Percentiles rank a stretch among this genome's conserved stretches.
These are phyloP conservation scores for Trichocladium uniseriatum DNA, from an alignment of 495 filamentous ascomycete genomes.

Conservation along the genomic window DNA sequence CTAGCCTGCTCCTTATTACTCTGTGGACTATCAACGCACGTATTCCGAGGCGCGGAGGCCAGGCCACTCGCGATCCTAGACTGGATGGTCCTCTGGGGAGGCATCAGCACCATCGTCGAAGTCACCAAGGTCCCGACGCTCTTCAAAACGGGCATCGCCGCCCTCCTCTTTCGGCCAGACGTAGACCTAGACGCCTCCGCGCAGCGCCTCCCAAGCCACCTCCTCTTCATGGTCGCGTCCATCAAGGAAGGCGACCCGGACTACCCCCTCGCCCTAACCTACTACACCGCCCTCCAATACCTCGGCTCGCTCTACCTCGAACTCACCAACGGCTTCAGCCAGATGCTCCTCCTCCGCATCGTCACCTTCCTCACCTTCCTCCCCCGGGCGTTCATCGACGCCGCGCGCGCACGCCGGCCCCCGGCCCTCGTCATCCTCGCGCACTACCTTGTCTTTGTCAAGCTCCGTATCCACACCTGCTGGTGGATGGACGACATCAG, in stretches of 20 bases:
- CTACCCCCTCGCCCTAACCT: conserved; percentile 18
- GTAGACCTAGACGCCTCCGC: conserved; percentile 30
- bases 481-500: conserved; percentile 42
- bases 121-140: conserved; percentile 17
- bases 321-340: conserved; percentile 27
- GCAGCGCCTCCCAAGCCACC: conserved; percentile 29
- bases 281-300: conserved; percentile 31
- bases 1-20: conserved; percentile 35
- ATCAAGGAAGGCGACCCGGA: conserved; percentile 28
- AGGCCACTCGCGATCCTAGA: conserved; percentile 33
- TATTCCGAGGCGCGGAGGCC: conserved; percentile 32
- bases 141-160: conserved; percentile 25
- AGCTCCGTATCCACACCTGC: conserved; percentile 18
- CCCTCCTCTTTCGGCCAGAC: conserved; percentile 32
- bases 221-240: conserved; percentile 36
- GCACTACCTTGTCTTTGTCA: conserved; percentile 37
- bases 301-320: conserved; percentile 39
- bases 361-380: conserved; percentile 40
- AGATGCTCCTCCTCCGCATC: conserved; percentile 31
- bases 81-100: conserved; percentile 41
- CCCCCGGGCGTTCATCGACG: conserved; percentile 40
- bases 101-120: conserved; percentile 35
- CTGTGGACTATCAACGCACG: conserved; percentile 31
- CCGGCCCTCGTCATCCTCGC: conserved; percentile 46
- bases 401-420: conserved; percentile 41